phyloP scores from a whole-genome alignment of 2,329 filamentous ascomycete genomes.

The Endoconidiophora polonica region DNA sequence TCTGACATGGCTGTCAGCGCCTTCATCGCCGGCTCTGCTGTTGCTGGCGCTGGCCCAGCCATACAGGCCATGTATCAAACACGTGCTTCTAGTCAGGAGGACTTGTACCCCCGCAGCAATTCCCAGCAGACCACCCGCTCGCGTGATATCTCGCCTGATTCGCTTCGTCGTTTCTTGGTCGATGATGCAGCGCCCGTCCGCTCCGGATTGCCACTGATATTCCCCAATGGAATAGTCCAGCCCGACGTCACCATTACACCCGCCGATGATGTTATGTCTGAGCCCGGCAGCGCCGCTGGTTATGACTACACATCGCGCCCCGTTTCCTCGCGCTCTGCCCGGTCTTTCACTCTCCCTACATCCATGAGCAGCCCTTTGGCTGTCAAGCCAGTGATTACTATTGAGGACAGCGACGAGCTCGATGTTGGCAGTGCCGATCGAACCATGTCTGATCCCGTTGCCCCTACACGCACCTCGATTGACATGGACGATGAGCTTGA shows the following conservation, averaged over 20 bases:
- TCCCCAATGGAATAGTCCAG: background rate
- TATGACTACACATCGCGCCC: background rate
- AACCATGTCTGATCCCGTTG: background rate
- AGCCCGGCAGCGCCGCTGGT: background rate
- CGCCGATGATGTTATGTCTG: conserved; percentile 4
- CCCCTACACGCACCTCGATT: background rate
- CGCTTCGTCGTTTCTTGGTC: conserved; percentile 33
- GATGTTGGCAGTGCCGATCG: background rate
- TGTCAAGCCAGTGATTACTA: background rate
- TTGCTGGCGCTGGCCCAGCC: background rate
- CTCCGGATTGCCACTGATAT: conserved; percentile 15
- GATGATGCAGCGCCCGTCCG: conserved; percentile 24
- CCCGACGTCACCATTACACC: conserved; percentile 9
- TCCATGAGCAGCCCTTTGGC: conserved; percentile 5
- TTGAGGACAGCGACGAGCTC: background rate
- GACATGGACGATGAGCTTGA: conserved; percentile 34
- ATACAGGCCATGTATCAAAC: background rate
- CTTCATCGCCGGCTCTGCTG: background rate
- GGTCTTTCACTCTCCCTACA: conserved; percentile 6
- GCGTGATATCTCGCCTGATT: conserved; percentile 39
- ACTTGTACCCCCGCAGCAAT: background rate
- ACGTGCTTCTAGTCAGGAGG: background rate
- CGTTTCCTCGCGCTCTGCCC: conserved; percentile 4
- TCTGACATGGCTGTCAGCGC: background rate
- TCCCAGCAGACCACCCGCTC: conserved; percentile 15